Base-by-base conservation (phyloP, 2,329 filamentous ascomycete genomes). In the Triangularia setosa region DNA sequence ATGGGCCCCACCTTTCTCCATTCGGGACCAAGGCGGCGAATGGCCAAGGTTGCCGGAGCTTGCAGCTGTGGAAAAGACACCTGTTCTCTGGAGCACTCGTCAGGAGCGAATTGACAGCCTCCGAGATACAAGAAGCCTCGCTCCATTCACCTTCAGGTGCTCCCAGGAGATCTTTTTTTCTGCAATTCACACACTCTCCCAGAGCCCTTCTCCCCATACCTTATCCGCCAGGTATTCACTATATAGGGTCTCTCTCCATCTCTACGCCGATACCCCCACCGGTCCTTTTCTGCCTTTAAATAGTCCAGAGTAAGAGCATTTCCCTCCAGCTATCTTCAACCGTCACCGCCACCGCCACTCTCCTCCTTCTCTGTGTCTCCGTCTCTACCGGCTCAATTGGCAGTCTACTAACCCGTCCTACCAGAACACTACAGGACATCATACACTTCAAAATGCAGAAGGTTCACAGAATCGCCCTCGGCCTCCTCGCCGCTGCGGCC, bases 401-500 rank as follows among this genome's bases (percentile, higher is more conserved):
- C 52, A 56, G 14, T 11, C 40, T 9, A n/a, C 27, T 9, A 25
- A 64, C 62, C 48, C 60, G 61, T 11, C 33, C 18, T 23, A 6
- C 14, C 40, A 44, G 33, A 64, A 55, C 55, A 58, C 55, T 44
- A 66, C 62, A 59, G 64, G 40, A 48, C 40, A 48, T 21, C 35
- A 60, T 8, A 62, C 52, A 24, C 52, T 61, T 71, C 73, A 79
- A 72, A 66, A 84, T 84, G 82, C 79, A 79, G 67, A 68, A 68
- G 65, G 77, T 79, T 72, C 81, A 81, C 75, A 79, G 77, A 71
- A 72, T 86, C 68, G 80, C 82, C 72, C 78, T 80, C 71, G 81
- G 83, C 80, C 79, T 86, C 72, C 75, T 86, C 71, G 82, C 83
- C 69, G 78, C 82, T 65, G 83, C 84, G 66, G 82, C 83, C 70